Percentiles rank a stretch among this genome's conserved stretches.
These are phyloP conservation scores for Periconia digitata DNA, from an alignment of 2,329 filamentous ascomycete species.

Conservation along the genomic window DNA sequence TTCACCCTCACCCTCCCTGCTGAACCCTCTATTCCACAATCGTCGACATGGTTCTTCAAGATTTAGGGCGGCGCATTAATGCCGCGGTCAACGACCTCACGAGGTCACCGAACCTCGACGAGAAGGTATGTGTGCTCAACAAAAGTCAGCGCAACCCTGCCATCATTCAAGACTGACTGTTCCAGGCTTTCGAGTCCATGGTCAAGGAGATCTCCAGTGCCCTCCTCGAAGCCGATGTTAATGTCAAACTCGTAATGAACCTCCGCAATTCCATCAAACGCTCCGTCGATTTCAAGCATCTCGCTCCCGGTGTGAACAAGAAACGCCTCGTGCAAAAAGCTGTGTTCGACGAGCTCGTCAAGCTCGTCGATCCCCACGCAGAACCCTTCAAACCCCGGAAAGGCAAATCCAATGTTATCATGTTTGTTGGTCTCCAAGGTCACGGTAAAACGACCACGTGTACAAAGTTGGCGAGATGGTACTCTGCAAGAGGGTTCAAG, in stretches of 20 bases:
- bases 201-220: slow-evolving; percentile 97
- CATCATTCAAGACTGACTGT: slow-evolving; percentile 38
- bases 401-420: slow-evolving; percentile 93
- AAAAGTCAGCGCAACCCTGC: slow-evolving; percentile 8
- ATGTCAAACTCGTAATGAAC: slow-evolving; percentile 86
- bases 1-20: slow-evolving; percentile 1
- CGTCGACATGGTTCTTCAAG: slow-evolving; percentile 87
- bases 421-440: slow-evolving; percentile 98
- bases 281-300: slow-evolving; percentile 91
- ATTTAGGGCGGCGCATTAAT: slow-evolving; percentile 97
- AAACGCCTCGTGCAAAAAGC: slow-evolving; percentile 97
- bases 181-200: slow-evolving; percentile 92
- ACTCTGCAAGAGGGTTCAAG: slow-evolving; percentile 90
- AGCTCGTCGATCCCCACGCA: slow-evolving; percentile 91
- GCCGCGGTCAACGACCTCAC: slow-evolving; percentile 92
- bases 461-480: slow-evolving; percentile 94
- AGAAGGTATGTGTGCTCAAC: slow-evolving; percentile 66
- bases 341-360: slow-evolving; percentile 95
- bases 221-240: slow-evolving; percentile 95
- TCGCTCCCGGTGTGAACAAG: slow-evolving; percentile 92
- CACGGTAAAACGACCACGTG: slow-evolving; percentile 98
- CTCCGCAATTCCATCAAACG: slow-evolving; percentile 91
- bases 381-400: slow-evolving; percentile 98
- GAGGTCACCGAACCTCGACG: slow-evolving; percentile 87
- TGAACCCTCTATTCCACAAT: slow-evolving; percentile 13